These are phyloP conservation scores for Trichoderma sp. DNA, from an alignment of 2,329 filamentous ascomycete species.

Conservation along the genomic window DNA sequence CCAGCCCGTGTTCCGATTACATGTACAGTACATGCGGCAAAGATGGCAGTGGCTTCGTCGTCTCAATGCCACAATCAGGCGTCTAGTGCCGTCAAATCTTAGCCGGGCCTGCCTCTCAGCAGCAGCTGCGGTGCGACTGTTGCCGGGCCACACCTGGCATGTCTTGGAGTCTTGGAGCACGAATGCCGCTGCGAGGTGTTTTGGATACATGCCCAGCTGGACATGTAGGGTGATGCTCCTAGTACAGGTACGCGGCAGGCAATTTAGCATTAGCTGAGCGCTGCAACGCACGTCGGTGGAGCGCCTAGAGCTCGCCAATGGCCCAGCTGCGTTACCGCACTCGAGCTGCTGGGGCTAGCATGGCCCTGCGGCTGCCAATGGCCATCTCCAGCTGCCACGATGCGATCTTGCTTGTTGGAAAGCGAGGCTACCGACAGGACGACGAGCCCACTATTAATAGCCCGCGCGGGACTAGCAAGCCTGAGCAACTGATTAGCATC, in stretches of 20 bases:
- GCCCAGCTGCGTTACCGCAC: constrained; percentile 8
- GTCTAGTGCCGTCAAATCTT: not conserved
- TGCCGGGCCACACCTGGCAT: not conserved
- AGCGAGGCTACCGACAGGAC: constrained; percentile 19
- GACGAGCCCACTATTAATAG: not conserved
- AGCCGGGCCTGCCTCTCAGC: not conserved
- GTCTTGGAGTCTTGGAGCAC: not conserved
- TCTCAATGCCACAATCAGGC: not conserved
- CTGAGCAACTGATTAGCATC: not conserved
- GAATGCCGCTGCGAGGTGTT: not conserved
- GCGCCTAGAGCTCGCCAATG: not conserved
- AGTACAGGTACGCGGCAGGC: not conserved
- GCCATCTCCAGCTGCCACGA: constrained; percentile 1
- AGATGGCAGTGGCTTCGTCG: not conserved
- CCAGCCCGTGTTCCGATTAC: not conserved
- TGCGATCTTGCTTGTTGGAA: constrained; percentile 17
- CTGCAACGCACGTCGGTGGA: not conserved
- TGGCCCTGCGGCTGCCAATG: constrained; percentile 10
- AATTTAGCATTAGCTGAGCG: constrained; percentile 1
- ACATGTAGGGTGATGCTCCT: not conserved
- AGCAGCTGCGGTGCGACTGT: not conserved
- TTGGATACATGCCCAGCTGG: not conserved
- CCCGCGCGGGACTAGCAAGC: not conserved
- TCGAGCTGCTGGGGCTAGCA: not conserved
- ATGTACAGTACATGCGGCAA: not conserved